Percentiles rank a stretch among this genome's conserved stretches.
Conservation (phyloP, 257 asterid species). For the Lavandula angustifolia region DNA sequence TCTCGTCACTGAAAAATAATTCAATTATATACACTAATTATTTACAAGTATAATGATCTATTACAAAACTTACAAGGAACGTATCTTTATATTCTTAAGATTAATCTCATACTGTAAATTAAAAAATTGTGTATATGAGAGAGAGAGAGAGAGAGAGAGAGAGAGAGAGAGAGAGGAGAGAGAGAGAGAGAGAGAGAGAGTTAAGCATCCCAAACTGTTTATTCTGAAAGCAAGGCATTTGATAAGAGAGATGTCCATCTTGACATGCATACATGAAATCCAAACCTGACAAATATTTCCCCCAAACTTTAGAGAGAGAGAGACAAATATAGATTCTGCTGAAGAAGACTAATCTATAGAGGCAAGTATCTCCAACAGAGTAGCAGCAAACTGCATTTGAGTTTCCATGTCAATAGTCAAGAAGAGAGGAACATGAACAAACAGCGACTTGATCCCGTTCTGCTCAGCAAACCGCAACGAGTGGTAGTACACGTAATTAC, state of each 20-base stretch:
- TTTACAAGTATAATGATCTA: too few species aligned
- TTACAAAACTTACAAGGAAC: too few species aligned
- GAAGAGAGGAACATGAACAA: slow-evolving; percentile 96
- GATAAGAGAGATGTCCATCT: slow-evolving; percentile 21
- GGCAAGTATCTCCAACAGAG: slow-evolving; percentile 76
- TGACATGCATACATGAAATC: slow-evolving; percentile 27
- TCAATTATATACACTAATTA: too few species aligned
- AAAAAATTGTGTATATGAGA: too few species aligned
- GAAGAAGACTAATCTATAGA: slow-evolving; percentile 42
- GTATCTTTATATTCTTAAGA: too few species aligned
- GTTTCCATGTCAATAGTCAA: slow-evolving; percentile 83
- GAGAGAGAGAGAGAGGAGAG: too few species aligned
- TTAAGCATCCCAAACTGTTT: slow-evolving; percentile 28
- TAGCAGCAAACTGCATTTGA: slow-evolving; percentile 92
- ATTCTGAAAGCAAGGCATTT: slow-evolving; percentile 28
- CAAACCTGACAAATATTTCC: slow-evolving; percentile 28
- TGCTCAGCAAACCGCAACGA: slow-evolving; percentile 88
- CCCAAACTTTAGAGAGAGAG: slow-evolving; percentile 14
- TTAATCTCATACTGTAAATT: too few species aligned
- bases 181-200: slow-evolving; percentile 1
- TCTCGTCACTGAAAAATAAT: too few species aligned
- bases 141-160: too few species aligned
- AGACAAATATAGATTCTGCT: not conserved
- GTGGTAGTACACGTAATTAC: slow-evolving; percentile 95
- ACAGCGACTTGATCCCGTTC: slow-evolving; percentile 73